Evolutionary conservation across 306 rosid species (phyloP), one percentile per base, ranked within the genome.

Genomic region (Pterocarpus santalinus): DNA sequence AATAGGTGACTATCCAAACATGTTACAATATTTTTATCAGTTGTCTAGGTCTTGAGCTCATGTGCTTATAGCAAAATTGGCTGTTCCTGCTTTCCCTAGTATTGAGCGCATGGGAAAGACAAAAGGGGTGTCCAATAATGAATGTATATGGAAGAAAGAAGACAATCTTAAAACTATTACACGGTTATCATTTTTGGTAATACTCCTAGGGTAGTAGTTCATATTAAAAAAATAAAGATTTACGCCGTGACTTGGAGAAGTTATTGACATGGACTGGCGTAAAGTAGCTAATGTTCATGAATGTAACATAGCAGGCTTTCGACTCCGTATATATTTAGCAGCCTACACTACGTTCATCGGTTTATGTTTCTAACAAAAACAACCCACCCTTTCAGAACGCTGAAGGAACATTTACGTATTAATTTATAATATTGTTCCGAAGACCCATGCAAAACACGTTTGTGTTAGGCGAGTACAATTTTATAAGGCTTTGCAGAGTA

Each of bases 391-490:
- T n/a, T 70, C 14, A 33, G 16, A 34, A 53, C 9, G 8, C 35
- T 35, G 3, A 30, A 53, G 51, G 1, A 68, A 46, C 38, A 32
- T 70, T 38, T 55, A 16, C 36, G 11, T 36, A 17, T 17, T 35
- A 56, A 5, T 72, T 52, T 60, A 3, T 34, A 53, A 36, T 55
- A 53, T 38, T 38, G 41, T 2, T 14, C 39, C 17, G 17, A 35
- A 35, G 10, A 72, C 57, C 34, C 35, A 35, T 34, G 11, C 47
- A 49, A 34, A 70, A 8, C 77, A 72, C 52, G 52, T 53, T 71
- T 53, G 35, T 6, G 47, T 16, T 16, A 35, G 36, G 43, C 35
- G 17, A 35, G 2, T 49, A n/a, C 63, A 51, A 34, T 70, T 70
- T 70, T 70, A 14, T 70, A 14, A 38, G 41, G 7, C 28, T 38